Conservation (phyloP, 129 eudicot genomes). For the Escallonia herrerae region DNA sequence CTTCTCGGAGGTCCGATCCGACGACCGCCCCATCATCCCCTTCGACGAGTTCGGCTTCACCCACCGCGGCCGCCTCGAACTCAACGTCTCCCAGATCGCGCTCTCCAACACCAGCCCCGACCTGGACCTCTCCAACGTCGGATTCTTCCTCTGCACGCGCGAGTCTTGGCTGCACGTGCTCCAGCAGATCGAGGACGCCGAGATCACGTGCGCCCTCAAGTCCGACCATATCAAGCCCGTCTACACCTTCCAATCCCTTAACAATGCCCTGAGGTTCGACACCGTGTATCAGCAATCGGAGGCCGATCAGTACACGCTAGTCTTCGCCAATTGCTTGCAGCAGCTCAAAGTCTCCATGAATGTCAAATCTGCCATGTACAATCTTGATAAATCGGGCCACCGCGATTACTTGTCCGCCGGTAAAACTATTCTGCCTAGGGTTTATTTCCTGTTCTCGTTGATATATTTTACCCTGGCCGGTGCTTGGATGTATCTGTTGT, state of each 20-base stretch:
- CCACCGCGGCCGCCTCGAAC: conserved; percentile 59
- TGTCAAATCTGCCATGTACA: conserved; percentile 67
- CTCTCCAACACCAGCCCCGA: conserved; percentile 24
- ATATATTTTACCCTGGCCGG: conserved; percentile 30
- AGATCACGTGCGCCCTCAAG: conserved; percentile 50
- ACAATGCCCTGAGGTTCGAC: background rate
- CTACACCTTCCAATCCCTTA: conserved; percentile 28
- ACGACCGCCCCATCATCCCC: conserved; percentile 57
- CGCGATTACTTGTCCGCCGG: conserved; percentile 79
- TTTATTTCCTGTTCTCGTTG: conserved; percentile 49
- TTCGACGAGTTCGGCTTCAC: conserved; percentile 88
- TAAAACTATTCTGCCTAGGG: conserved; percentile 47
- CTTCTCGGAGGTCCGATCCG: conserved; percentile 42
- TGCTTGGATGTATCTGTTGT: conserved; percentile 48
- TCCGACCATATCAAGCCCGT: conserved; percentile 35
- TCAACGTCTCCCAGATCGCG: conserved; percentile 49
- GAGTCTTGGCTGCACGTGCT: conserved; percentile 69
- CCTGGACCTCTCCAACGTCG: conserved; percentile 39
- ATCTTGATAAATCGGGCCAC: conserved; percentile 39
- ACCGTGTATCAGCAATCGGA: conserved; percentile 22
- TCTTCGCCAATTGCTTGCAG: conserved; percentile 60
- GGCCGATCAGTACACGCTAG: conserved; percentile 61
- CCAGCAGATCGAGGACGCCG: conserved; percentile 45
- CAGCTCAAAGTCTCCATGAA: conserved; percentile 50
- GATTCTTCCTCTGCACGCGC: conserved; percentile 68